Evolutionary conservation across 2,329 filamentous ascomycete genomes (phyloP).

Genomic region (Ambrosiella xylebori): DNA sequence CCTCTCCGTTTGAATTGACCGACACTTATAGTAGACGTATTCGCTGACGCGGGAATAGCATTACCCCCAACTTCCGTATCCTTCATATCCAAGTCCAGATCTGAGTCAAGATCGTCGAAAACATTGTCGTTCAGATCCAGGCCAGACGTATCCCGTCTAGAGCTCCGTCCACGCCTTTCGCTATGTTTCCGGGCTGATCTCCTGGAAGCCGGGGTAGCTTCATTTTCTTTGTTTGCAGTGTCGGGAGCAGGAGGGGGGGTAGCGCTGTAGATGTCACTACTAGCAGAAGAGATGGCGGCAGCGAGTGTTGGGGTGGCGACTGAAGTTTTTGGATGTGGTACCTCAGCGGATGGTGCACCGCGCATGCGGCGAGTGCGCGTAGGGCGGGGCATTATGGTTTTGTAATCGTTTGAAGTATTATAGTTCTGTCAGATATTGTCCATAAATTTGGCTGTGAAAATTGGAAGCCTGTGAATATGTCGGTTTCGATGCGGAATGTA

Average conservation of each 20-base stretch:
- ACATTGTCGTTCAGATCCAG: conserved; percentile 32
- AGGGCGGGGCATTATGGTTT: conserved; percentile 13
- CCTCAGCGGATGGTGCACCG: conserved; percentile 4
- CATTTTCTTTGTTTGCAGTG: conserved; percentile 8
- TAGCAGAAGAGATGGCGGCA: conserved; percentile 16
- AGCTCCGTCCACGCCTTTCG: not conserved
- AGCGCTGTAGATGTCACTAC: conserved; percentile 12
- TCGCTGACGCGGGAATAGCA: conserved; percentile 19
- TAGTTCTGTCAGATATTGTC: too few species aligned
- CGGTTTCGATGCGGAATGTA: too few species aligned
- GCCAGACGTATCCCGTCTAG: conserved; percentile 27
- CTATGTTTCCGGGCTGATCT: not conserved
- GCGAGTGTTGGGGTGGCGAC: conserved; percentile 4
- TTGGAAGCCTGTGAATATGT: too few species aligned
- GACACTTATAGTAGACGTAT: conserved; percentile 30
- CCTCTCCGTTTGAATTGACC: conserved; percentile 29
- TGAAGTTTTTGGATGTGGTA: conserved; percentile 3
- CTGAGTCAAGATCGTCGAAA: conserved; percentile 26
- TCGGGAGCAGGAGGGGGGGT: conserved; percentile 8
- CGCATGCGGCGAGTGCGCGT: conserved; percentile 14
- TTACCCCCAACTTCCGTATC: conserved; percentile 14
- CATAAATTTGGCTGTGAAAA: too few species aligned
- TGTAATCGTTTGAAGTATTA: not conserved
- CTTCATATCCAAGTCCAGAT: conserved; percentile 26
- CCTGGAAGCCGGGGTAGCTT: not conserved